These are phyloP conservation scores for Pleurostoma richardsiae DNA, from an alignment of 2,329 filamentous ascomycete genomes.

Conservation along the genomic window DNA sequence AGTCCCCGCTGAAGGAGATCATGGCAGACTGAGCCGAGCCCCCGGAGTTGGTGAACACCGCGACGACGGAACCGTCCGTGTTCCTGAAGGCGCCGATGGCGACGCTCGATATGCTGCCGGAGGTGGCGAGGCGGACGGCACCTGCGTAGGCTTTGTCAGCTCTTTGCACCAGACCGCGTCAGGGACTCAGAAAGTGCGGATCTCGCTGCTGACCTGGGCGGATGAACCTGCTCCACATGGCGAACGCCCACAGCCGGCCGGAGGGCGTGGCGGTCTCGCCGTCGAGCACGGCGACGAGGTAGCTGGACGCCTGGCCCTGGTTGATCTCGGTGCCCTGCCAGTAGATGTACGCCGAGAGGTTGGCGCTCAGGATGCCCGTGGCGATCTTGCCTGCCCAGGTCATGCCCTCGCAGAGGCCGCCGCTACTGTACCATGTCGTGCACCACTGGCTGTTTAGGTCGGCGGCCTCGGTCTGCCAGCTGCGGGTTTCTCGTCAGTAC, in stretches of 20 bases:
- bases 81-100: conserved; percentile 22
- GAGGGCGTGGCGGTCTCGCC: conserved; percentile 13
- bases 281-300: conserved; percentile 12
- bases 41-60: conserved; percentile 21
- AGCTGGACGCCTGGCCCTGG: conserved; percentile 9
- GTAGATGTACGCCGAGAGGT: conserved; percentile 41
- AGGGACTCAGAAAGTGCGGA: too few relatives aligned
- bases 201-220: conserved; percentile 8
- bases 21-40: conserved; percentile 17
- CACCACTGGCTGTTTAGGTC: conserved; percentile 33
- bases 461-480: conserved; percentile 42
- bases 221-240: conserved; percentile 22
- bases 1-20: conserved; percentile 19
- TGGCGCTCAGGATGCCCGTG: conserved; percentile 33
- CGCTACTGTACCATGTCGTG: conserved; percentile 33
- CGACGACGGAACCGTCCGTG: conserved; percentile 22
- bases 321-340: conserved; percentile 28
- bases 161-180: too few relatives aligned
- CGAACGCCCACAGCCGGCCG: conserved; percentile 22
- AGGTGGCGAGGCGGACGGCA: conserved; percentile 16
- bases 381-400: conserved; percentile 42
- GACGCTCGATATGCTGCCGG: conserved; percentile 17
- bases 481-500: too few relatives aligned
- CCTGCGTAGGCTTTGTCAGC: conserved; percentile 4
- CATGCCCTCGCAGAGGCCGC: conserved; percentile 36